Evolutionary conservation across 345 rosid species (phyloP).

Genomic region (Eucalyptus sp.): DNA sequence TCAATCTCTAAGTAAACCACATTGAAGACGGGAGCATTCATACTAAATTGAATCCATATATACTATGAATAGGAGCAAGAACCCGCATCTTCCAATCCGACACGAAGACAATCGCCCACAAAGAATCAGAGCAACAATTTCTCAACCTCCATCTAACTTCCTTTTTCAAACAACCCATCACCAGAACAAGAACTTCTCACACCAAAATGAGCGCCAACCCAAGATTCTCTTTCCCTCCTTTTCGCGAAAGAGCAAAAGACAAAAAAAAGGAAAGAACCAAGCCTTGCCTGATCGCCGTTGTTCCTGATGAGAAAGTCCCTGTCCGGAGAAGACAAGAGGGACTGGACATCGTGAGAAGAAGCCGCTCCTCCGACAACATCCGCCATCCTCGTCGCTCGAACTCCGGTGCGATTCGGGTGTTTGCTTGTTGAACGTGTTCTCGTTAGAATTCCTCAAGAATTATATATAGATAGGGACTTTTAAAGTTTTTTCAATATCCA

Average conservation of each 20-base stretch:
- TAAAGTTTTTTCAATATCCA: too few species aligned
- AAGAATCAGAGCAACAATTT: not conserved
- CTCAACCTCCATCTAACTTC: too few species aligned
- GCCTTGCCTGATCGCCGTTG: constrained; percentile 36
- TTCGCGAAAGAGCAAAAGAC: not conserved
- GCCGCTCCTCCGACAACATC: not conserved
- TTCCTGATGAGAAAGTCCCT: constrained; percentile 61
- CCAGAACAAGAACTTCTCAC: not conserved
- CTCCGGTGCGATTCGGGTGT: not conserved
- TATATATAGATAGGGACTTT: too few species aligned
- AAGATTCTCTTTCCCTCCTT: not conserved
- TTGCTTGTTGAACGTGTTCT: not conserved
- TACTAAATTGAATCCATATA: too few species aligned
- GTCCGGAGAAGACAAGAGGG: constrained; percentile 36
- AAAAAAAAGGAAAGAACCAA: not conserved
- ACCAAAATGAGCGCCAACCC: not conserved
- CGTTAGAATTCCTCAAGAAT: too few species aligned
- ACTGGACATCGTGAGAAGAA: not conserved
- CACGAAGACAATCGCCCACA: not conserved
- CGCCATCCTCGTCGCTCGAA: not conserved
- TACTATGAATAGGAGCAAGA: too few species aligned
- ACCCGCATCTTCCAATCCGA: not conserved
- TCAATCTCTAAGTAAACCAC: too few species aligned
- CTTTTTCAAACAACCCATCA: not conserved
- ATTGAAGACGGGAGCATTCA: too few species aligned